These are phyloP conservation scores for Podosphaera xanthii DNA, from an alignment of 2,329 filamentous ascomycete genomes.

Conservation along the genomic window DNA sequence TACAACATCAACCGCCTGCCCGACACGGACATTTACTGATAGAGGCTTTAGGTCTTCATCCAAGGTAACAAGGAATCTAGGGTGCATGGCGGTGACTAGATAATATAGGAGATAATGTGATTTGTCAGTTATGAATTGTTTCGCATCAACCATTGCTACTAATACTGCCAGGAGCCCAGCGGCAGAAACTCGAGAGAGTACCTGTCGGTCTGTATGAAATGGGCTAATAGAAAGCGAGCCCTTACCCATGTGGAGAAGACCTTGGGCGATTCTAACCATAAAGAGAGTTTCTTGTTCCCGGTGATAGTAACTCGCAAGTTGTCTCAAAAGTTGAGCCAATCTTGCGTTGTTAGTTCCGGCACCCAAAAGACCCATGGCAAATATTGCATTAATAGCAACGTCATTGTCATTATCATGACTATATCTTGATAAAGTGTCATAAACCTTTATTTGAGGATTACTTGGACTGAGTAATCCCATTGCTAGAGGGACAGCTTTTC, in stretches of 20 bases:
- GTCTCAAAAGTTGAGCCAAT: conserved; percentile 77
- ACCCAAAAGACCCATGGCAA: conserved; percentile 92
- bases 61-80: conserved; percentile 84
- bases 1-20: conserved; percentile 94
- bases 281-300: conserved; percentile 88
- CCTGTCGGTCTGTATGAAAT: conserved; percentile 97
- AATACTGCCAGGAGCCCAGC: conserved; percentile 77
- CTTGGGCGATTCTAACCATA: conserved; percentile 97
- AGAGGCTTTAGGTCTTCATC: conserved; percentile 87
- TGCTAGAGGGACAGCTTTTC: conserved; percentile 81
- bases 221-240: conserved; percentile 87
- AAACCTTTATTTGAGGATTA: conserved; percentile 99
- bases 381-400: conserved; percentile 94
- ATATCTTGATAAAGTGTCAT: conserved; percentile 92
- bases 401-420: conserved; percentile 97
- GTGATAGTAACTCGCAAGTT: conserved; percentile 95
- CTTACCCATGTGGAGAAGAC: conserved; percentile 97
- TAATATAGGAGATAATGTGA: conserved; percentile 93
- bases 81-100: conserved; percentile 89
- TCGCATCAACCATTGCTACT: conserved; percentile 85
- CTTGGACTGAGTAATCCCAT: conserved; percentile 94
- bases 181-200: conserved; percentile 75
- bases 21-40: conserved; percentile 87
- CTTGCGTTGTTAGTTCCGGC: conserved; percentile 96
- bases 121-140: conserved; percentile 47